These are phyloP conservation scores for Scortechinia acanthostroma DNA, from an alignment of 2,329 filamentous ascomycete genomes.

Conservation along the genomic window DNA sequence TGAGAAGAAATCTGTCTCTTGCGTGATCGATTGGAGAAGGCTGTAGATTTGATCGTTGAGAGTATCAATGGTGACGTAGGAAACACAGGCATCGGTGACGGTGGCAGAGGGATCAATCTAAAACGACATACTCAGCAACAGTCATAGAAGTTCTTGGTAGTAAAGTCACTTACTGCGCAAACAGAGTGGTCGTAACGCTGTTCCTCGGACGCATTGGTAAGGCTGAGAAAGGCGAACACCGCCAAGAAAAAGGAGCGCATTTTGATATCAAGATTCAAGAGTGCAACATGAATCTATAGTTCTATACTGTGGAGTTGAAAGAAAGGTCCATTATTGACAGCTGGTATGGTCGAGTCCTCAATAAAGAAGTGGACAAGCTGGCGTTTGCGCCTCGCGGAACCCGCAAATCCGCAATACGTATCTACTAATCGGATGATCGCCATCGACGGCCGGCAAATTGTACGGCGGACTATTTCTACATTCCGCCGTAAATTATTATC, in stretches of 20 bases:
- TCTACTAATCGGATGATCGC: too few species aligned
- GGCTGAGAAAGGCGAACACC: background rate
- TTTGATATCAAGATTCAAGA: too few species aligned
- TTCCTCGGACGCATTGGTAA: background rate
- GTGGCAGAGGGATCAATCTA: constrained; percentile 84
- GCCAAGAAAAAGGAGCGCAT: background rate
- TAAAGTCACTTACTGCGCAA: background rate
- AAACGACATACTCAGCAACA: background rate
- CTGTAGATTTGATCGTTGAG: constrained; percentile 75
- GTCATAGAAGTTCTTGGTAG: background rate
- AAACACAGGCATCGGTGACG: constrained; percentile 89
- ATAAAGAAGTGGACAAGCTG: too few species aligned
- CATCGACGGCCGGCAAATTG: too few species aligned
- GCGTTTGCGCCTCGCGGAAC: too few species aligned
- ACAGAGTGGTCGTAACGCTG: background rate
- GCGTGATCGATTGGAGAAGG: constrained; percentile 72
- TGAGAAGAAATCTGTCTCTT: constrained; percentile 91
- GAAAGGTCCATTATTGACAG: too few species aligned
- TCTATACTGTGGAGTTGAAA: too few species aligned
- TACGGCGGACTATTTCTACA: too few species aligned
- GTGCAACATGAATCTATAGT: background rate
- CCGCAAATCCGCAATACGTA: too few species aligned
- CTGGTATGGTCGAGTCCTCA: too few species aligned
- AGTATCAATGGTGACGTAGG: constrained; percentile 80
- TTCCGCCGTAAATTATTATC: too few species aligned